Conservation (phyloP, 495 filamentous ascomycete genomes). For the Penicillium paxilli region DNA sequence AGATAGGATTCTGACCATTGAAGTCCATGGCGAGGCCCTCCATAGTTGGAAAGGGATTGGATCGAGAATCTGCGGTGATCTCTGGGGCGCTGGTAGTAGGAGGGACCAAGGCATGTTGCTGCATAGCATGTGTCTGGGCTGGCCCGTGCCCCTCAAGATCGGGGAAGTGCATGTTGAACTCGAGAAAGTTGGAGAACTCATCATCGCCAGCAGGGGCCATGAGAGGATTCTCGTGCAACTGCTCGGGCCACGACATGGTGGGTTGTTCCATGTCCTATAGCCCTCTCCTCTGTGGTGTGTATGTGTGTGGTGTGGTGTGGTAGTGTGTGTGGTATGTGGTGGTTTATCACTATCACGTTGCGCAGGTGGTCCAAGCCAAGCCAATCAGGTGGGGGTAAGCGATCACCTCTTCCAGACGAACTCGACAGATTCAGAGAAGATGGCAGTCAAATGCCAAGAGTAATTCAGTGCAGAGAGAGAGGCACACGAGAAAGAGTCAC, state of each 20-base stretch:
- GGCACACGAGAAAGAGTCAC: neutral
- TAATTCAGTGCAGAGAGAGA: too few relatives aligned
- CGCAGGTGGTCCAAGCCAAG: too few relatives aligned
- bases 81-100: slow-evolving; percentile 25
- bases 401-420: too few relatives aligned
- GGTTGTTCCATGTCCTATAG: slow-evolving; percentile 41
- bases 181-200: slow-evolving; percentile 55
- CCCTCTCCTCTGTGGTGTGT: neutral
- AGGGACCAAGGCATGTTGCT: slow-evolving; percentile 27
- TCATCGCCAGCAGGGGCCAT: slow-evolving; percentile 40
- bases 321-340: too few relatives aligned
- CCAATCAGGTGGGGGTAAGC: neutral
- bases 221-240: slow-evolving; percentile 32
- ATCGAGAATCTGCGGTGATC: slow-evolving; percentile 29
- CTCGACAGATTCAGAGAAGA: too few relatives aligned
- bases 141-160: slow-evolving; percentile 46
- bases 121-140: slow-evolving; percentile 33
- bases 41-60: slow-evolving; percentile 27
- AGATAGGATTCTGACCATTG: slow-evolving; percentile 16
- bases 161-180: slow-evolving; percentile 53
- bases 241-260: slow-evolving; percentile 43
- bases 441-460: too few relatives aligned
- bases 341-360: too few relatives aligned
- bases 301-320: too few relatives aligned
- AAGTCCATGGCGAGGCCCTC: slow-evolving; percentile 40